phyloP scores from a whole-genome alignment of 148 eudicot species.

The Persicaria maculosa region DNA sequence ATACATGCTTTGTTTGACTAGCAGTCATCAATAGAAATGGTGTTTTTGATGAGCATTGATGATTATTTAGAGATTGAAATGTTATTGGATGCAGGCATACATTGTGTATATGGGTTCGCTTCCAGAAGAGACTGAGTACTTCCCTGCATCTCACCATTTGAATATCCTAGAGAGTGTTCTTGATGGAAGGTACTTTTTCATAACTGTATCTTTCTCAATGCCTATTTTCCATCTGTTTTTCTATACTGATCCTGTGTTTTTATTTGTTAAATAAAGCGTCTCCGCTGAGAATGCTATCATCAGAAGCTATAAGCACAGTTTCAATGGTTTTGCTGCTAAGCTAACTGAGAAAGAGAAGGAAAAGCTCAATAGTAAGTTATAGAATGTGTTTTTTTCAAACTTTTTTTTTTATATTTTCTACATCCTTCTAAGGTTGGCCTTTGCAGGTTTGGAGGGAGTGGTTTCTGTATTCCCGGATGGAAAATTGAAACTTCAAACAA shows the following conservation, averaged over 20 bases:
- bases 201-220: background rate
- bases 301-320: constrained; percentile 30
- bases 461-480: constrained; percentile 42
- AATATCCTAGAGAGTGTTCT: constrained; percentile 26
- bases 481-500: constrained; percentile 58
- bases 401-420: background rate
- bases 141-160: constrained; percentile 25
- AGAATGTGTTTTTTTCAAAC: no score
- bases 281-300: constrained; percentile 13
- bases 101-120: constrained; percentile 34
- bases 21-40: background rate
- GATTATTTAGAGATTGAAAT: background rate
- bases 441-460: constrained; percentile 33
- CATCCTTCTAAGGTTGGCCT: background rate
- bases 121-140: constrained; percentile 12
- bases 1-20: background rate
- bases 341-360: constrained; percentile 26
- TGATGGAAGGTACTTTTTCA: constrained; percentile 15
- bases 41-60: background rate
- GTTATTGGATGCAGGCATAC: constrained; percentile 19
- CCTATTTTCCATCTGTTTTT: background rate
- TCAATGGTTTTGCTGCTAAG: constrained; percentile 38
- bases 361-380: constrained; percentile 19
- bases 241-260: background rate
- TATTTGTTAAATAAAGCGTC: constrained; percentile 13